These are phyloP conservation scores for Saccharum hybrid DNA, from an alignment of 202 grass and related monocot species.

Conservation along the genomic window DNA sequence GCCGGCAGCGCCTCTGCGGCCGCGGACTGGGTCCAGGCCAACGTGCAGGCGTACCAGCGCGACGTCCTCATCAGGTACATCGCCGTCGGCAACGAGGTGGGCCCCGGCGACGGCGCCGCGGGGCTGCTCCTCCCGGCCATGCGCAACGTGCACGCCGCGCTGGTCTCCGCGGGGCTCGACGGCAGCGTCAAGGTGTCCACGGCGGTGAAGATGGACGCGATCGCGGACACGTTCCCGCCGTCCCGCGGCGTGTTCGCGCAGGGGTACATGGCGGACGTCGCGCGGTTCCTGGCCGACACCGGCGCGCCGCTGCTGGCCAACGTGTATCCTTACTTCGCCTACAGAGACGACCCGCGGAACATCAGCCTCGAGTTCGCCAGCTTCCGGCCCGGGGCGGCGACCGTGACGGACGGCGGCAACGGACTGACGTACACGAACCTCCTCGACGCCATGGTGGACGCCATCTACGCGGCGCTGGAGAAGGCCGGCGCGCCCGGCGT, in stretches of 20 bases:
- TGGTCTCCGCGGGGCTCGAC: conserved; percentile 13
- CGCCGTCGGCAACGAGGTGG: conserved; percentile 55
- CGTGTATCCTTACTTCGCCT: conserved; percentile 54
- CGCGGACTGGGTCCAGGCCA: conserved; percentile 29
- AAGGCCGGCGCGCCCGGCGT: conserved; percentile 43
- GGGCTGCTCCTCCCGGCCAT: conserved; percentile 43
- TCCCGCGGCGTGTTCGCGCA: conserved; percentile 31
- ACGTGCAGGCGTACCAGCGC: conserved; percentile 33
- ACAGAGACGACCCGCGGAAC: conserved; percentile 18
- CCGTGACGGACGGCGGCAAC: neutral
- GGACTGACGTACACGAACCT: conserved; percentile 45
- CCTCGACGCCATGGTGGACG: conserved; percentile 65
- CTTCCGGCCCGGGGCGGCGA: conserved; percentile 30
- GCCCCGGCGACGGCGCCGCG: neutral
- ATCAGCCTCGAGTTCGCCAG: conserved; percentile 48
- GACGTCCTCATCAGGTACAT: conserved; percentile 41
- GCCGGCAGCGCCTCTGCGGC: conserved; percentile 24
- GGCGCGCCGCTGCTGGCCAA: conserved; percentile 42
- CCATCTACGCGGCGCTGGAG: conserved; percentile 48
- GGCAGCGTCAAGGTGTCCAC: conserved; percentile 42
- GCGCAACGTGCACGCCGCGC: conserved; percentile 33
- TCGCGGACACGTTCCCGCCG: conserved; percentile 35
- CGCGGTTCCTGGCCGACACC: conserved; percentile 20
- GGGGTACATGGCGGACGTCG: neutral
- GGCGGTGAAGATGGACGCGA: conserved; percentile 8